A percentile compares a stretch with the other conserved stretches of the same genome.
Conservation (phyloP, 768 basidiomycete genomes). For the Lactarius akahatsu region DNA sequence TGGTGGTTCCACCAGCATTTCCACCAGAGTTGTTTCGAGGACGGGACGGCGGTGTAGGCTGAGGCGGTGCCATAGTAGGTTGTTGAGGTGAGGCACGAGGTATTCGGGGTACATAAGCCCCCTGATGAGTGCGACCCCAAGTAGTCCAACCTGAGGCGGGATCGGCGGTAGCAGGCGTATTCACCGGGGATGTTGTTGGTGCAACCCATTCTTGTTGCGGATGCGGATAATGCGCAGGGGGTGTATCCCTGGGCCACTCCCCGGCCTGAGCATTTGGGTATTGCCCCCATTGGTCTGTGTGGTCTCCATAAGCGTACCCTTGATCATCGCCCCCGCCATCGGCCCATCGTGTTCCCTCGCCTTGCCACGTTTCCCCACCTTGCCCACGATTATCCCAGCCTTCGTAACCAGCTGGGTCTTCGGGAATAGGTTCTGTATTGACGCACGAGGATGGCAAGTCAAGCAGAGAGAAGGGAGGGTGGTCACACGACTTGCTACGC, state of each 20-base stretch:
- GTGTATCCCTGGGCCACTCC: neutral
- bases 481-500: constrained; percentile 20
- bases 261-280: constrained; percentile 12
- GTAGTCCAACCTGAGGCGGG: neutral
- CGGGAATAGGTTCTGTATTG: constrained; percentile 25
- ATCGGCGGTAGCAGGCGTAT: neutral
- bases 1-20: neutral
- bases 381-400: constrained; percentile 2
- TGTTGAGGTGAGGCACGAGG: constrained; percentile 3
- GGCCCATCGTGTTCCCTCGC: neutral
- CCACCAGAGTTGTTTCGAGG: constrained; percentile 11
- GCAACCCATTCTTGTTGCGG: constrained; percentile 11
- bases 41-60: neutral
- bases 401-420: constrained; percentile 16
- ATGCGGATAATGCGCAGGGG: constrained; percentile 14
- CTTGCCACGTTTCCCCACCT: constrained; percentile 5
- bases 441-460: constrained; percentile 1
- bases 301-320: constrained; percentile 10
- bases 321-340: constrained; percentile 15
- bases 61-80: constrained; percentile 8
- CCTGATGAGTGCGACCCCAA: constrained; percentile 13
- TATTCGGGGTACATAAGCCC: neutral
- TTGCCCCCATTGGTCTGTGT: constrained; percentile 9
- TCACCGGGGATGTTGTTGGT: constrained; percentile 3
- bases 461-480: constrained; percentile 7